Evolutionary conservation across 2,329 filamentous ascomycete genomes (phyloP).

Genomic region (Botryosphaeria agaves): DNA sequence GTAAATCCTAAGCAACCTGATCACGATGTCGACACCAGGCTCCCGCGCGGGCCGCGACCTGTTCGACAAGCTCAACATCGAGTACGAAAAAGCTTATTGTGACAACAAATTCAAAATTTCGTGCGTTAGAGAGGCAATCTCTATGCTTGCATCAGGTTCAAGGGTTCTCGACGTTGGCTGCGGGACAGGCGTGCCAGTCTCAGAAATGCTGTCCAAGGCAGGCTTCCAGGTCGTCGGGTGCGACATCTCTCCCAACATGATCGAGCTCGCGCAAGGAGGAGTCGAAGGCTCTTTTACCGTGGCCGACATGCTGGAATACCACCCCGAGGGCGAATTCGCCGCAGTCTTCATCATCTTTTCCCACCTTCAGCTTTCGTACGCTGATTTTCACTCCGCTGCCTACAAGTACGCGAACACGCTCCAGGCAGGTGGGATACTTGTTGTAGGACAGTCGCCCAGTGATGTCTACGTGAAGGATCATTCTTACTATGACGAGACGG

Average conservation of each 20-base stretch:
- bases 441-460: conserved; percentile 11
- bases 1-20: not conserved
- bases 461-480: conserved; percentile 8
- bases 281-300: conserved; percentile 8
- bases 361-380: conserved; percentile 11
- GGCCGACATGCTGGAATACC: conserved; percentile 11
- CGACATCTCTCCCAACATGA: conserved; percentile 15
- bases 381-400: conserved; percentile 9
- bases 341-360: conserved; percentile 15
- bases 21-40: not conserved
- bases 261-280: conserved; percentile 8
- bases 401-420: conserved; percentile 9
- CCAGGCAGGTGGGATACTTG: conserved; percentile 10
- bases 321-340: conserved; percentile 8
- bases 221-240: conserved; percentile 12
- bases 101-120: conserved; percentile 12
- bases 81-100: conserved; percentile 13
- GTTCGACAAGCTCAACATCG: conserved; percentile 10
- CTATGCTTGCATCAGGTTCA: conserved; percentile 4
- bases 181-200: conserved; percentile 14
- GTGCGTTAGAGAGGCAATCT: conserved; percentile 6
- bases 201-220: conserved; percentile 10
- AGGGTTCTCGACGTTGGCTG: conserved; percentile 14
- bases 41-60: not conserved
- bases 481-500: conserved; percentile 6